phyloP scores from a whole-genome alignment of 2,329 filamentous ascomycete genomes.

The Lojkania enalia region DNA sequence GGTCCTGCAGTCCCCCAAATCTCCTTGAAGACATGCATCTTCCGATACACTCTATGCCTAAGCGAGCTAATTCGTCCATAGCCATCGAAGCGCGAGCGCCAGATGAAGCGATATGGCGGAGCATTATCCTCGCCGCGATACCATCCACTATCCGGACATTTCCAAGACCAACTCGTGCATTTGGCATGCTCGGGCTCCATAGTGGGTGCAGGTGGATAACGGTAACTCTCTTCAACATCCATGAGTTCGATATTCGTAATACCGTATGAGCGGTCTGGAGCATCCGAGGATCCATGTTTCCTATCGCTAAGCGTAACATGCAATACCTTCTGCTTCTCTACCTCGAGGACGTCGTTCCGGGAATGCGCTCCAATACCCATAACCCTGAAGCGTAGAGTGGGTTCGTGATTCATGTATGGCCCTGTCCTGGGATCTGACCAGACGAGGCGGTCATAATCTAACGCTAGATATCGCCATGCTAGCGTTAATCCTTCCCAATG shows the following conservation, averaged over 20 bases:
- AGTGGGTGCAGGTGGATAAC: slow-evolving; percentile 6
- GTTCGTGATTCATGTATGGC: slow-evolving; percentile 13
- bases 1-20: slow-evolving; percentile 11
- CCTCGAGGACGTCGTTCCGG: slow-evolving; percentile 13
- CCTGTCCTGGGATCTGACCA: slow-evolving; percentile 15
- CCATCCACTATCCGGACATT: slow-evolving; percentile 18
- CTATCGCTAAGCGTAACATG: slow-evolving; percentile 16
- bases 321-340: slow-evolving; percentile 13
- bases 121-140: slow-evolving; percentile 7
- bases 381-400: slow-evolving; percentile 19
- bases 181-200: slow-evolving; percentile 12
- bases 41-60: slow-evolving; percentile 15
- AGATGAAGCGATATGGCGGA: slow-evolving; percentile 24
- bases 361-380: slow-evolving; percentile 19
- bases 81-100: slow-evolving; percentile 21
- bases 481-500: slow-evolving; percentile 12
- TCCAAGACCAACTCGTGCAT: slow-evolving; percentile 19
- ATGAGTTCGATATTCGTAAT: slow-evolving; percentile 16
- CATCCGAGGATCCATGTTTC: slow-evolving; percentile 16
- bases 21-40: slow-evolving; percentile 7
- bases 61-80: slow-evolving; percentile 23
- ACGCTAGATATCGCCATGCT: slow-evolving; percentile 11
- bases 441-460: slow-evolving; percentile 25
- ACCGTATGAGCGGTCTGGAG: slow-evolving; percentile 11
- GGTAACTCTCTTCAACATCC: slow-evolving; percentile 6